A percentile compares a stretch with the other conserved stretches of the same genome.
Conservation (phyloP, 345 rosid species). For the Eucalyptus viminalis region DNA sequence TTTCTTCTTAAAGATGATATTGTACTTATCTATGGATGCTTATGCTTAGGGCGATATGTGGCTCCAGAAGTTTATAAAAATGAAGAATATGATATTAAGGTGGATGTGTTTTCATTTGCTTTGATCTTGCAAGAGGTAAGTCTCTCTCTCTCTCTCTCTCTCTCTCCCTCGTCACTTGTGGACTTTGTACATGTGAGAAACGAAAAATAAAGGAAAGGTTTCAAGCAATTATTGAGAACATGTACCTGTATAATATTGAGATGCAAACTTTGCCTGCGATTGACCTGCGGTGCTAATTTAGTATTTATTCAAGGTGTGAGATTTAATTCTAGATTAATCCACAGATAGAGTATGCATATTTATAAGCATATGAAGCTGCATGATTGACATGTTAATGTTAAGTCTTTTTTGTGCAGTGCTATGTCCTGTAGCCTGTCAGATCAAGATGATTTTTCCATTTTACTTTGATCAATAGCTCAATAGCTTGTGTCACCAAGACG, state of each 20-base stretch:
- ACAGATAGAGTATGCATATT: not conserved
- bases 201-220: not conserved
- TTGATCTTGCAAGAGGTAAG: constrained; percentile 77
- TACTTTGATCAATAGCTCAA: not conserved
- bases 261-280: not conserved
- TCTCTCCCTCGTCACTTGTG: not conserved
- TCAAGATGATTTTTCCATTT: not conserved
- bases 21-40: not conserved
- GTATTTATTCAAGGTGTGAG: not conserved
- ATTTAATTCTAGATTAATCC: not conserved
- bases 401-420: not conserved
- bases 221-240: not conserved
- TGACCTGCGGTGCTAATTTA: not conserved
- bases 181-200: not conserved
- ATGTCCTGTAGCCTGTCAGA: not conserved
- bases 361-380: not conserved
- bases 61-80: constrained; percentile 75
- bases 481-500: not conserved
- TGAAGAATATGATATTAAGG: constrained; percentile 79
- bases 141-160: not conserved
- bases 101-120: constrained; percentile 75
- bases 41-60: constrained; percentile 53
- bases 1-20: not conserved
- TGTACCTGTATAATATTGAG: not conserved
- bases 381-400: not conserved